Evolutionary conservation across 2,329 filamentous ascomycete species (phyloP), one percentile per base, ranked within the genome.

Genomic region (Bisporella sp.): DNA sequence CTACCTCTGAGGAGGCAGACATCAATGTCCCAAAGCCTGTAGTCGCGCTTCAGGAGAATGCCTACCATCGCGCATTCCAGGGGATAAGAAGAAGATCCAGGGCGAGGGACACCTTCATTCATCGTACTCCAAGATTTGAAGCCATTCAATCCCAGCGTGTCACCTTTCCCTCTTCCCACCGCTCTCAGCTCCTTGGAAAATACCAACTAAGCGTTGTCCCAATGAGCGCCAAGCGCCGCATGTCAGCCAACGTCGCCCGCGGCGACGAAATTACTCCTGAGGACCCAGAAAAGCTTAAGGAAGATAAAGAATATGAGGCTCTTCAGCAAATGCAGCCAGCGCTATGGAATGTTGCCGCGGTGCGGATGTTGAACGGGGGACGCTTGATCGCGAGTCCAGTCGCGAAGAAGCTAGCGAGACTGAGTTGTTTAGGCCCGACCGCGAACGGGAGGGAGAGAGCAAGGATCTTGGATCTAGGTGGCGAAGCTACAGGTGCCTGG

Each of bases 31-130:
- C 68, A 35, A 69, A 82, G 13, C 78, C 78, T 7, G 57, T 58
- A 46, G 60, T 76, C 49, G 71, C 76, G 68, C 74, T 73, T 51
- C 73, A 79, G 63, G 87, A 93, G 62, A 84, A 85, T 4, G 87
- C 91, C 5, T 96, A 96, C 69, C 92, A 90, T 71, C 85, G 87
- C 54, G 89, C 89, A 7, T 96, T 96, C 66, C 83, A 89, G 59
- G 82, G 85, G 63, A 78, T 88, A 58, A 72, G 84, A 43, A 77
- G 87, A 52, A 79, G 80, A 32, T 81, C 81, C 11, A 81, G 80
- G 50, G 74, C 76, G 48, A 73, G 76, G 13, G 93, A 97, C 67
- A 82, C 85, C 7, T 96, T 96, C 64, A 79, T 95, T 49, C 87
- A 95, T 67, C 85, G 89, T 41, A 82, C 89, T 50, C 79, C 87